phyloP scores from a whole-genome alignment of 169 alveolate species.

The Cryptosporidium sp. region DNA sequence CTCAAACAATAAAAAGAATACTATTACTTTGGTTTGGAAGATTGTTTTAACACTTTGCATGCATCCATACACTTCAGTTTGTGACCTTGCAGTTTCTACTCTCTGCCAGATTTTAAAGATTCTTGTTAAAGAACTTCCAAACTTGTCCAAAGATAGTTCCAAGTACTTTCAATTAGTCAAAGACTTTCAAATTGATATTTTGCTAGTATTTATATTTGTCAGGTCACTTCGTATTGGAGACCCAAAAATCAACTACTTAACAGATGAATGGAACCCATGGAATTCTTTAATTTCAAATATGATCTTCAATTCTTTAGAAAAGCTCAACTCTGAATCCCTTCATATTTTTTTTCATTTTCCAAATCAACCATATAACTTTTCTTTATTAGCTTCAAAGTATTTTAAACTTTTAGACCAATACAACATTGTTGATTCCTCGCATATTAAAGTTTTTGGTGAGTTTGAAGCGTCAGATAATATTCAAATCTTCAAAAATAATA shows the following conservation, averaged over 20 bases:
- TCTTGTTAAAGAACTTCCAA: background rate
- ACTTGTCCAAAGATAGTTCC: background rate
- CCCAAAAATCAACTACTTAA: slow-evolving; percentile 17
- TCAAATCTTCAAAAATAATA: background rate
- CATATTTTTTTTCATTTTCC: background rate
- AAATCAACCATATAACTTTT: background rate
- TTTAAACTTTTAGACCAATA: slow-evolving; percentile 14
- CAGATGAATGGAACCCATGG: slow-evolving; percentile 48
- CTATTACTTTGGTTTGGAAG: slow-evolving; percentile 26
- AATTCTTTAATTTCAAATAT: slow-evolving; percentile 19
- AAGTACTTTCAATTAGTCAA: background rate
- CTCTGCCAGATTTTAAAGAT: background rate
- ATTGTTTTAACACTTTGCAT: slow-evolving; percentile 4
- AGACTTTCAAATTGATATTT: background rate
- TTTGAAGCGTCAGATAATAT: background rate
- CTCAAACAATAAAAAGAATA: background rate
- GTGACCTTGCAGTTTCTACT: slow-evolving; percentile 18
- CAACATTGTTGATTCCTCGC: slow-evolving; percentile 2
- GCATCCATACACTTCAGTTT: slow-evolving; percentile 36
- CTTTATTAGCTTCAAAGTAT: slow-evolving; percentile 14
- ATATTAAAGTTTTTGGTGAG: background rate
- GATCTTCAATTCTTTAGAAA: background rate
- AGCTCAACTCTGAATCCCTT: background rate
- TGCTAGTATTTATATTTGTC: background rate
- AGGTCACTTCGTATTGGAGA: slow-evolving; percentile 49